These are phyloP conservation scores for Eucalyptus regnans DNA, from an alignment of 345 rosid species.

Conservation along the genomic window DNA sequence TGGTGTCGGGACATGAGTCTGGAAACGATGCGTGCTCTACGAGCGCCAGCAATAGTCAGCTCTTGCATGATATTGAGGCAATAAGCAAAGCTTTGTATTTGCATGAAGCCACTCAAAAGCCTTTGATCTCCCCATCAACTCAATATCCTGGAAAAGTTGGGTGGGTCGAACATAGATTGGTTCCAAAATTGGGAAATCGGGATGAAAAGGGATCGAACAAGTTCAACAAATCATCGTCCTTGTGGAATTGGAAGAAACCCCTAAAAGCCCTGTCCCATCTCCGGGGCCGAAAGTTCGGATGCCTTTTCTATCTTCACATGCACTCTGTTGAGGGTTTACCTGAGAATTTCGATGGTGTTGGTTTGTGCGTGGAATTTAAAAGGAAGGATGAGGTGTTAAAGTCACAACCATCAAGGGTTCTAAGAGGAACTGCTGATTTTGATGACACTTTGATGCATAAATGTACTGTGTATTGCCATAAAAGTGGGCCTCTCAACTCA, in stretches of 20 bases:
- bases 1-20: slow-evolving; percentile 21
- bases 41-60: slow-evolving; percentile 27
- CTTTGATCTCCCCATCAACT: slow-evolving; percentile 28
- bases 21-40: slow-evolving; percentile 3
- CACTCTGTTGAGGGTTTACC: slow-evolving; percentile 76
- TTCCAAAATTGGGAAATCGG: neutral
- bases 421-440: slow-evolving; percentile 47
- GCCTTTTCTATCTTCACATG: slow-evolving; percentile 64
- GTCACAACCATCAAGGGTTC: slow-evolving; percentile 34
- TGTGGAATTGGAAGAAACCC: slow-evolving; percentile 81
- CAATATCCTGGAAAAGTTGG: slow-evolving; percentile 27
- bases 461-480: slow-evolving; percentile 51
- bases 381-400: slow-evolving; percentile 47
- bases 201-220: slow-evolving; percentile 6
- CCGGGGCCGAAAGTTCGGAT: slow-evolving; percentile 34
- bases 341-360: slow-evolving; percentile 23
- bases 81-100: slow-evolving; percentile 63
- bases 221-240: slow-evolving; percentile 33
- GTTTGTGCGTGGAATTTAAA: slow-evolving; percentile 56
- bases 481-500: slow-evolving; percentile 37
- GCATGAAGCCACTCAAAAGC: slow-evolving; percentile 20
- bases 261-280: slow-evolving; percentile 64
- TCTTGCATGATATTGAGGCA: slow-evolving; percentile 73
- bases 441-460: slow-evolving; percentile 53
- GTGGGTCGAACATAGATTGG: slow-evolving; percentile 11